Percentiles rank a stretch among this genome's conserved stretches.
These are phyloP conservation scores for Mortierella sp. DNA, from an alignment of 371 early-diverging fungal species.

Conservation along the genomic window DNA sequence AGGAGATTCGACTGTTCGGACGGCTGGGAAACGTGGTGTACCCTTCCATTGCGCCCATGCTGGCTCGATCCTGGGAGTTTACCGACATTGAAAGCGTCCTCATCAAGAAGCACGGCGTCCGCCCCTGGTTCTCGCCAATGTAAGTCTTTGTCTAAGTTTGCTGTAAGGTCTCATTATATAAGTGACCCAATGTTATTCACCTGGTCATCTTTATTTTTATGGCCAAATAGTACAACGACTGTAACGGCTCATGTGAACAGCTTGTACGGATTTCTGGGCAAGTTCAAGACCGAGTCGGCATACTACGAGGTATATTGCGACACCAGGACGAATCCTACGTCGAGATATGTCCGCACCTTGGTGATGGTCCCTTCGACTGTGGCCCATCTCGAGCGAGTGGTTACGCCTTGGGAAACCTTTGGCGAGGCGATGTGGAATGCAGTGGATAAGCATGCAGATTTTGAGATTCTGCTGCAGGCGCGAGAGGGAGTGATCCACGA, in stretches of 20 bases:
- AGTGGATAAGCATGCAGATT: constrained; percentile 36
- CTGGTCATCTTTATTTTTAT: neutral
- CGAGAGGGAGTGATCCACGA: constrained; percentile 35
- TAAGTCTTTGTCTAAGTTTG: neutral
- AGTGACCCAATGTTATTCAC: neutral
- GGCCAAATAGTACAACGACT: constrained; percentile 25
- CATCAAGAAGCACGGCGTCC: constrained; percentile 9
- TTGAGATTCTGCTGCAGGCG: constrained; percentile 40
- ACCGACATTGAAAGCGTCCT: constrained; percentile 29
- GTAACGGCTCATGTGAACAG: constrained; percentile 2
- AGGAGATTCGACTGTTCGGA: constrained; percentile 48
- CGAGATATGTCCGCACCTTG: constrained; percentile 25
- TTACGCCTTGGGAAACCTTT: constrained; percentile 50
- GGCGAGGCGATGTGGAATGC: constrained; percentile 41
- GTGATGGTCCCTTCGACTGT: constrained; percentile 33
- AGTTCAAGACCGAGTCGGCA: constrained; percentile 24
- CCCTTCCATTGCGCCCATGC: neutral
- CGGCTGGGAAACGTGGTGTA: constrained; percentile 41
- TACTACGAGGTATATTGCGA: constrained; percentile 36
- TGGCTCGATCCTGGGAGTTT: constrained; percentile 27
- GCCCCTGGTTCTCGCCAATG: constrained; percentile 37
- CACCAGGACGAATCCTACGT: constrained; percentile 39
- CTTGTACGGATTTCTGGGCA: constrained; percentile 26
- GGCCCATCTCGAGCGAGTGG: constrained; percentile 45
- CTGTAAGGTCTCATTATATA: neutral